Evolutionary conservation across 305 asterid genomes (phyloP).

Genomic region (Rubia tinctorum): DNA sequence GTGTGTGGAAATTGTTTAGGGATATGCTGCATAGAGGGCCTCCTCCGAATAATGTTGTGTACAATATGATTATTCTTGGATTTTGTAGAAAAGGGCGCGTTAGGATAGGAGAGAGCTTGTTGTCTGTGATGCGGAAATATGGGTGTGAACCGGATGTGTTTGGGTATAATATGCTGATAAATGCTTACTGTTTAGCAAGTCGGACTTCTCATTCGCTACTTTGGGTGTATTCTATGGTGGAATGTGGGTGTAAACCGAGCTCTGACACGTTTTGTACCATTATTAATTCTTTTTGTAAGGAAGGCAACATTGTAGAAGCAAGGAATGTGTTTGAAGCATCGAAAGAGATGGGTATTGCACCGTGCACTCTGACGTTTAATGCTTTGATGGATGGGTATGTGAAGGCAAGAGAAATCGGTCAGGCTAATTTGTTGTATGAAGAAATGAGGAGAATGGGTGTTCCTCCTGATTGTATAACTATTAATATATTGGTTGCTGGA

Average conservation of each 20-base stretch:
- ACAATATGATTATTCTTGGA: slow-evolving; percentile 74
- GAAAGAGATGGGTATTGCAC: slow-evolving; percentile 58
- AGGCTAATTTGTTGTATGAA: slow-evolving; percentile 60
- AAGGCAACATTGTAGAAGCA: slow-evolving; percentile 77
- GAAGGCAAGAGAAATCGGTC: slow-evolving; percentile 65
- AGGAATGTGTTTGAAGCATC: slow-evolving; percentile 57
- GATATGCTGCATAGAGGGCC: slow-evolving; percentile 71
- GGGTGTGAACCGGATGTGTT: slow-evolving; percentile 68
- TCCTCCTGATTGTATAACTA: slow-evolving; percentile 70
- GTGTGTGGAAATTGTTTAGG: slow-evolving; percentile 77
- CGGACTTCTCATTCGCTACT: slow-evolving; percentile 55
- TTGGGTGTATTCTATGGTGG: slow-evolving; percentile 66
- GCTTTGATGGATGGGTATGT: slow-evolving; percentile 87
- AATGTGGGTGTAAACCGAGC: slow-evolving; percentile 70
- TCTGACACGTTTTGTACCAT: slow-evolving; percentile 53
- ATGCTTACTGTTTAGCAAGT: slow-evolving; percentile 76
- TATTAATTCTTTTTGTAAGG: slow-evolving; percentile 72
- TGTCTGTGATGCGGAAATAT: slow-evolving; percentile 63
- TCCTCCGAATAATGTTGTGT: slow-evolving; percentile 47
- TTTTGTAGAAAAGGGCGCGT: slow-evolving; percentile 67
- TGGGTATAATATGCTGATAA: slow-evolving; percentile 72
- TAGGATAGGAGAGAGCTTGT: slow-evolving; percentile 66
- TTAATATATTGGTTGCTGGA: slow-evolving; percentile 82
- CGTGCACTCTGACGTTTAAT: slow-evolving; percentile 52
- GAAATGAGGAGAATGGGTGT: slow-evolving; percentile 72